Evolutionary conservation across 208 protist species (phyloP), one percentile per base, ranked within the genome.

Genomic region (Crithidia brevicula): DNA sequence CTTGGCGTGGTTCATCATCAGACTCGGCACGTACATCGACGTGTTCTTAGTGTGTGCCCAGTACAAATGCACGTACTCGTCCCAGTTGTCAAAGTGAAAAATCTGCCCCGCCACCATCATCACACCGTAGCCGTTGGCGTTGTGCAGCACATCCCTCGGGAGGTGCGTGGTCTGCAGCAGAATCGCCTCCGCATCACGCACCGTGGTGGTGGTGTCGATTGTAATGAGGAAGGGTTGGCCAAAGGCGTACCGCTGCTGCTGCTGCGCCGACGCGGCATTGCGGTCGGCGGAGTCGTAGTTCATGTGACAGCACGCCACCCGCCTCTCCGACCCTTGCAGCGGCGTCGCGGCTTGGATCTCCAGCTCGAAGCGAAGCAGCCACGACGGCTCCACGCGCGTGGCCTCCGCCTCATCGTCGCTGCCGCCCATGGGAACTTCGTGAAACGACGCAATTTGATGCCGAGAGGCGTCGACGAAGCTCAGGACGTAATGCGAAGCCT

Each of bases 221-320:
- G 86, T 91, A 46, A 95, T 79, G 60, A 90, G 45, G 53, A 92
- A 92, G 0, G 89, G 89, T 64, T 86, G 66, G 13, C 75, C 82
- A 59, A 92, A 91, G 13, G 72, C 51, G 33, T n/a, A 4, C 3
- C 71, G 64, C 27, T 69, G 74, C 47, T 42, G 45, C 36, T 75
- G 51, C 46, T 23, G 20, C 3, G 30, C 28, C 16, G 54, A 15
- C 27, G n/a, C 49, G n/a, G n/a, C n/a, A n/a, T n/a, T n/a, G 53
- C 69, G 59, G 22, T 74, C 59, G 23, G 46, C 28, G 9, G 16
- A 45, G 33, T 52, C 42, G 60, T 81, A 74, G 49, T 89, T 60
- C 16, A 77, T 86, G 71, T 91, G 82, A 59, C 84, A 92, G 57
- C 85, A 92, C 7, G 85, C 74, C 52, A 95, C 60, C 31, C 86